Evolutionary conservation across 306 rosid species (phyloP).

Genomic region (Lathyrus tuberosus): DNA sequence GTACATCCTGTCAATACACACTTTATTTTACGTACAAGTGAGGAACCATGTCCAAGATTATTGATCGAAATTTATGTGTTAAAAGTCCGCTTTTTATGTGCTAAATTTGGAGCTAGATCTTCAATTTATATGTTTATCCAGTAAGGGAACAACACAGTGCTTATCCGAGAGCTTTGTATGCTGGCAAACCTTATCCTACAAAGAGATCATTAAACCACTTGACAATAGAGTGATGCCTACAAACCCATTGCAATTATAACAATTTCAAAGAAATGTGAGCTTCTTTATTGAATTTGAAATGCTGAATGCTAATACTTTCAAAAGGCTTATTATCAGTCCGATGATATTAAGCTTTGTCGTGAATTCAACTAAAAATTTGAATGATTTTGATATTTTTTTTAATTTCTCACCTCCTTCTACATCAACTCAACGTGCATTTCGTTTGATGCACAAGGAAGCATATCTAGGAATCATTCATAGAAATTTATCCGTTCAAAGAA

Average conservation of each 20-base stretch:
- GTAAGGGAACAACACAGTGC: conserved; percentile 59
- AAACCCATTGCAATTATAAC: conserved; percentile 10
- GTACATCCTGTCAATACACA: neutral
- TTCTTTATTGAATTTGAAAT: neutral
- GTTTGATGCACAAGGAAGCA: conserved; percentile 26
- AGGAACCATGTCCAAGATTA: conserved; percentile 17
- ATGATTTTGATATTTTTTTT: conserved; percentile 5
- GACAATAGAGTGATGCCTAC: conserved; percentile 58
- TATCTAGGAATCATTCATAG: neutral
- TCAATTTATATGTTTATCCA: conserved; percentile 35
- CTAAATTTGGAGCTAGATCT: conserved; percentile 35
- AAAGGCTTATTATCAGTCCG: conserved; percentile 20
- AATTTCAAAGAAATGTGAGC: no score
- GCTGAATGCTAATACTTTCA: neutral
- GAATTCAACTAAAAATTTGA: neutral
- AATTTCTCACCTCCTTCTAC: no score
- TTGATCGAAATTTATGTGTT: neutral
- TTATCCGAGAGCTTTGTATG: conserved; percentile 59
- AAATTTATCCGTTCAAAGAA: neutral
- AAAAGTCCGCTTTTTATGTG: neutral
- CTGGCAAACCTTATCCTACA: conserved; percentile 55
- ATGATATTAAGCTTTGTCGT: conserved; percentile 3
- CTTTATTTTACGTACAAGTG: conserved; percentile 14
- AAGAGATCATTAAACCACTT: conserved; percentile 64
- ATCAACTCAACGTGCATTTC: neutral